These are phyloP conservation scores for Ochetophila trinervis DNA, from an alignment of 306 rosid genomes.

Conservation along the genomic window DNA sequence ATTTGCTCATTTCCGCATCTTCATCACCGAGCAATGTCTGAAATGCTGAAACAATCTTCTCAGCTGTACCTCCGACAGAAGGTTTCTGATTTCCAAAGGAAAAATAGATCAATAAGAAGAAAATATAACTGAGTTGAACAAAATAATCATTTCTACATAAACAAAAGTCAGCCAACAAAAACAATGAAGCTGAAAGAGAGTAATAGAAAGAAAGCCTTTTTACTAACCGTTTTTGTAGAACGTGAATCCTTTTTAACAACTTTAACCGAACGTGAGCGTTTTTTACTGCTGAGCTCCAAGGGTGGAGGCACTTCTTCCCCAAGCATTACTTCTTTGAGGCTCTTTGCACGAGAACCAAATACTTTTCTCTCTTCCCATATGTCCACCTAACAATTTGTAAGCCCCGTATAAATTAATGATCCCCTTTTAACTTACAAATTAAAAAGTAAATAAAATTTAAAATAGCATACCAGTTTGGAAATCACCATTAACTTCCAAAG, in stretches of 20 bases:
- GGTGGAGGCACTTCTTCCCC: constrained; percentile 76
- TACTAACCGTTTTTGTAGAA: constrained; percentile 77
- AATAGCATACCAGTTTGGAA: not conserved
- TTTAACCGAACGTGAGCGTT: constrained; percentile 70
- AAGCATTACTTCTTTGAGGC: constrained; percentile 75
- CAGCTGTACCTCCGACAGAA: constrained; percentile 78
- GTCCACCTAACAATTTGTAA: constrained; percentile 50
- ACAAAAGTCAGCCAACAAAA: not conserved
- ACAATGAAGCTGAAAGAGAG: constrained; percentile 1
- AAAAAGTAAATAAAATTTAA: constrained; percentile 1
- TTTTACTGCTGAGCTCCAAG: constrained; percentile 60
- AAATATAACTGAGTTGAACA: not conserved
- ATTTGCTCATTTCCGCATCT: constrained; percentile 77
- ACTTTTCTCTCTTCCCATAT: constrained; percentile 93
- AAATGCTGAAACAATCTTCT: constrained; percentile 86
- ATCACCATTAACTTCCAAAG: too few species aligned
- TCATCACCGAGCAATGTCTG: constrained; percentile 80
- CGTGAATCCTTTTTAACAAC: constrained; percentile 83
- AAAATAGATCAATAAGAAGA: constrained; percentile 13
- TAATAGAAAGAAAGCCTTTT: constrained; percentile 10
- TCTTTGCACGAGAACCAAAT: constrained; percentile 68
- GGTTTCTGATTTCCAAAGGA: constrained; percentile 60
- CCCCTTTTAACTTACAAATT: not conserved
- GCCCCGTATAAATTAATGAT: constrained; percentile 16
- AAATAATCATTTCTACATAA: constrained; percentile 12